Evolutionary conservation across 2,329 filamentous ascomycete species (phyloP).

Genomic region (Ascochyta koolunga): DNA sequence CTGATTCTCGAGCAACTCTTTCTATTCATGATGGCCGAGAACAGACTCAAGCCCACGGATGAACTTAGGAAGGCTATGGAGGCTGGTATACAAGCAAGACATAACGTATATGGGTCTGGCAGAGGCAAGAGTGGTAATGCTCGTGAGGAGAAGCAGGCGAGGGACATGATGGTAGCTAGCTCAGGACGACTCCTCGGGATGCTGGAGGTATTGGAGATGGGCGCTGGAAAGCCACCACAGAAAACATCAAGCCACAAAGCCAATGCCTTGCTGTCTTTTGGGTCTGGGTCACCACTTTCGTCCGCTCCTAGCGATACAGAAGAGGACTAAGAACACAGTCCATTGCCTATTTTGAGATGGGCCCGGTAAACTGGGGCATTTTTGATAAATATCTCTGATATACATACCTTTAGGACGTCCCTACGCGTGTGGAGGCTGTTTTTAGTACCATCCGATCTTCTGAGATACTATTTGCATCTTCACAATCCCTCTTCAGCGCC

Average conservation of each 20-base stretch:
- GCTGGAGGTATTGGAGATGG: slow-evolving; percentile 42
- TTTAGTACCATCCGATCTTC: too few relatives aligned
- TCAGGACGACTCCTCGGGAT: slow-evolving; percentile 43
- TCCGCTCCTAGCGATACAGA: slow-evolving; percentile 32
- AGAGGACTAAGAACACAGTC: neutral
- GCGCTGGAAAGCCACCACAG: slow-evolving; percentile 18
- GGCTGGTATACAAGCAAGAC: slow-evolving; percentile 59
- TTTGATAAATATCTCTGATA: too few relatives aligned
- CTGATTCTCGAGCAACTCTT: slow-evolving; percentile 44
- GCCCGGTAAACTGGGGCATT: too few relatives aligned
- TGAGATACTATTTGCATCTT: neutral
- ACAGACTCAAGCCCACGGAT: slow-evolving; percentile 27
- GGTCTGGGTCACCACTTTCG: slow-evolving; percentile 30
- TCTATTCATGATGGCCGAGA: slow-evolving; percentile 35
- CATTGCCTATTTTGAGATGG: too few relatives aligned
- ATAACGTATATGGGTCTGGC: slow-evolving; percentile 51
- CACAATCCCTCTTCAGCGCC: neutral
- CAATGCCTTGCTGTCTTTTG: slow-evolving; percentile 25
- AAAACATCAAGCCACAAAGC: slow-evolving; percentile 4
- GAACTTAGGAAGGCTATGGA: slow-evolving; percentile 55
- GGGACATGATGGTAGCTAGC: slow-evolving; percentile 41
- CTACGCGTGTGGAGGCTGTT: too few relatives aligned
- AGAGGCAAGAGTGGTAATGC: slow-evolving; percentile 52
- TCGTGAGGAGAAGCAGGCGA: slow-evolving; percentile 46
- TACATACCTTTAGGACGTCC: too few relatives aligned